phyloP scores from a whole-genome alignment of 768 basidiomycete species.

The Amanita molliuscula region DNA sequence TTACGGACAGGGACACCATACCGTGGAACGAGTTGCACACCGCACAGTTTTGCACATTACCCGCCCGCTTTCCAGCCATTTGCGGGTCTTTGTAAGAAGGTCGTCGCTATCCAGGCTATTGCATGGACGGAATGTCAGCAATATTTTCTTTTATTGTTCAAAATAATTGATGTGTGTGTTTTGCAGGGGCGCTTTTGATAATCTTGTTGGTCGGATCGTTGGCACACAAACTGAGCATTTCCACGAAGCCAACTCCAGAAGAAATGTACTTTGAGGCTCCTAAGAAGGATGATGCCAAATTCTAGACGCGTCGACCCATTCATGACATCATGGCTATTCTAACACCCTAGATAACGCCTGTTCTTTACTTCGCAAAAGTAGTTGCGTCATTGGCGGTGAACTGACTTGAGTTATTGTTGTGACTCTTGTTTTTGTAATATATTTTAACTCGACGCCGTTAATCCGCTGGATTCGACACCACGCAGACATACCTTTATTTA shows the following conservation, averaged over 20 bases:
- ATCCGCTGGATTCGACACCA: too few species aligned
- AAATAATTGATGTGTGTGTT: not conserved
- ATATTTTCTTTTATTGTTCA: not conserved
- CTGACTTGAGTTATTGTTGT: not conserved
- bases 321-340: not conserved
- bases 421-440: not conserved
- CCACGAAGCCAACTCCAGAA: conserved; percentile 15
- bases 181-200: conserved; percentile 18
- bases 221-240: conserved; percentile 17
- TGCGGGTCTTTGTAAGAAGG: conserved; percentile 14
- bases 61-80: conserved; percentile 16
- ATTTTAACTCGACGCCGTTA: too few species aligned
- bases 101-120: conserved; percentile 19
- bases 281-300: not conserved
- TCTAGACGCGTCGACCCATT: not conserved
- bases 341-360: not conserved
- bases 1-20: conserved; percentile 18
- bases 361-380: not conserved
- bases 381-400: not conserved
- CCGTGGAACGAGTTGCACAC: conserved; percentile 15
- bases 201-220: conserved; percentile 18
- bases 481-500: too few species aligned
- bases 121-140: conserved; percentile 22
- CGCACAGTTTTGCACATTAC: conserved; percentile 9
- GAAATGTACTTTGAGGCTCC: conserved; percentile 14